phyloP scores from a whole-genome alignment of 768 basidiomycete genomes.

The Mycena indigotica region DNA sequence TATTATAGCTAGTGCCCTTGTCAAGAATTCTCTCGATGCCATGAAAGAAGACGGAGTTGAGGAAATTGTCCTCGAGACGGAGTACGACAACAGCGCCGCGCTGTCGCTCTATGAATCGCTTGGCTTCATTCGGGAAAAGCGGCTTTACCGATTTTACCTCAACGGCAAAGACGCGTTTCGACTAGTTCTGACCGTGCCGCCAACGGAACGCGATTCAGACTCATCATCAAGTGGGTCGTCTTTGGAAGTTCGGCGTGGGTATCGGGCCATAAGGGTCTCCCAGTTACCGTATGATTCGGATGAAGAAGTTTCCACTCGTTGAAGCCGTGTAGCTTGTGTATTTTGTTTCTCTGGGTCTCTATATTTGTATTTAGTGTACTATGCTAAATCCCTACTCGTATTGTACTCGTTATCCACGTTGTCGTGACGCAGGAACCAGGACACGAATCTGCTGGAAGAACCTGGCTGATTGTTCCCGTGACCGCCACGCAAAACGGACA shows the following conservation, averaged over 20 bases:
- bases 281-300: constrained; percentile 44
- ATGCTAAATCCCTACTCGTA: background rate
- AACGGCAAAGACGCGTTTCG: constrained; percentile 97
- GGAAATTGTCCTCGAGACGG: constrained; percentile 96
- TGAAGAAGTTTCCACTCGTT: constrained; percentile 41
- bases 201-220: constrained; percentile 38
- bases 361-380: background rate
- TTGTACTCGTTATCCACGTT: background rate
- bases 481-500: too few relatives aligned
- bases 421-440: background rate
- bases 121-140: constrained; percentile 95
- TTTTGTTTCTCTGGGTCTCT: background rate
- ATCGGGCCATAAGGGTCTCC: constrained; percentile 48
- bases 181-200: constrained; percentile 66
- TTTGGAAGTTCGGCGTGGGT: constrained; percentile 28
- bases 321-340: constrained; percentile 12
- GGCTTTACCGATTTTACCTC: constrained; percentile 92
- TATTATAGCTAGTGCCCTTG: constrained; percentile 78
- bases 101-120: constrained; percentile 88
- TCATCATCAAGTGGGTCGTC: constrained; percentile 26
- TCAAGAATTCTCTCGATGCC: constrained; percentile 76
- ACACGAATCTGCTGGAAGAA: background rate
- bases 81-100: constrained; percentile 88
- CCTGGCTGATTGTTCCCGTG: too few relatives aligned
- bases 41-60: constrained; percentile 85